phyloP scores from a whole-genome alignment of 108 stramenopile species.

The Cylindrotheca closterium region DNA sequence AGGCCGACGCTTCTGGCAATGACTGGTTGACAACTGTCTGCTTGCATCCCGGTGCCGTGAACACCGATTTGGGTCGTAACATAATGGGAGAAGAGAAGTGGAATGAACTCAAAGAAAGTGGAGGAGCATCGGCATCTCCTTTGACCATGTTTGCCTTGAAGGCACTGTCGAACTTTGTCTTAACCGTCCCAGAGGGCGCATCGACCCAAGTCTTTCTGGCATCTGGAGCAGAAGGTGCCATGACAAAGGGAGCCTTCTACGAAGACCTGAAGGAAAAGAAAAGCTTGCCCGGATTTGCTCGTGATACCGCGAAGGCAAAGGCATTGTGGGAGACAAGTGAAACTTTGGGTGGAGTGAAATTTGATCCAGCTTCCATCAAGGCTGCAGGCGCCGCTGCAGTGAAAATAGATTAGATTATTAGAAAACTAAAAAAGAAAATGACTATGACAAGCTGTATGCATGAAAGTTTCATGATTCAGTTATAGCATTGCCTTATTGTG shows the following conservation, averaged over 20 bases:
- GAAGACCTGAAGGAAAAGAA: conserved; percentile 46
- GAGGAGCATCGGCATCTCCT: conserved; percentile 6
- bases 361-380: no score
- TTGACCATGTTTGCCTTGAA: conserved; percentile 34
- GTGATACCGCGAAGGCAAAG: conserved; percentile 48
- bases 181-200: conserved; percentile 60
- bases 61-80: conserved; percentile 64
- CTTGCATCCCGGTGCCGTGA: conserved; percentile 73
- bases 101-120: conserved; percentile 44
- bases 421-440: no score
- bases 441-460: no score
- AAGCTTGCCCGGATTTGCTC: conserved; percentile 33
- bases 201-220: conserved; percentile 71
- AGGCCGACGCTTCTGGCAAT: conserved; percentile 42
- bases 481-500: no score
- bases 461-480: no score
- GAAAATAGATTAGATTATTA: no score
- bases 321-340: conserved; percentile 61
- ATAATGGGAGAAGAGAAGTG: conserved; percentile 53
- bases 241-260: conserved; percentile 42
- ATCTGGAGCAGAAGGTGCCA: conserved; percentile 20
- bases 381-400: no score
- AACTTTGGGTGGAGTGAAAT: conserved; percentile 45
- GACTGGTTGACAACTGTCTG: conserved; percentile 48
- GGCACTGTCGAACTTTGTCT: conserved; percentile 32